Evolutionary conservation across 805 yeast genomes (phyloP).

Genomic region (Barnettozyma sp.): DNA sequence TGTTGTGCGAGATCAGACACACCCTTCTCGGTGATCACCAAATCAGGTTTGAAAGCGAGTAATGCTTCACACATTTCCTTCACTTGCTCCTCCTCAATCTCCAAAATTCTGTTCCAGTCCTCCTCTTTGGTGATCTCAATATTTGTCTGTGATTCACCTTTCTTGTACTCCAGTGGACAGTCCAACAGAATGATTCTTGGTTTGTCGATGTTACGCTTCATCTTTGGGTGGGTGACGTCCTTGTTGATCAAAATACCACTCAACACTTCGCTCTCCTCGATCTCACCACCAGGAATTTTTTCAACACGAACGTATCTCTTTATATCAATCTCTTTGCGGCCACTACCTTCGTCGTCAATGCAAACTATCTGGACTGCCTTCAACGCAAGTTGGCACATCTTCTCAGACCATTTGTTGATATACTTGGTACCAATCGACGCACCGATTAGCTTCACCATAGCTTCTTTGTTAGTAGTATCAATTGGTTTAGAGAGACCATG

Average conservation of each 20-base stretch:
- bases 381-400: conserved; percentile 85
- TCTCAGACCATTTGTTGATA: conserved; percentile 81
- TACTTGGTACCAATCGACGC: conserved; percentile 97
- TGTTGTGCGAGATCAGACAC: conserved; percentile 98
- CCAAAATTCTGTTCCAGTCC: conserved; percentile 92
- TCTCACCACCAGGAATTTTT: conserved; percentile 97
- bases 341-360: conserved; percentile 50
- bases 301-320: conserved; percentile 92
- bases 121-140: conserved; percentile 93
- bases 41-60: conserved; percentile 79
- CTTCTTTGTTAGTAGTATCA: conserved; percentile 74
- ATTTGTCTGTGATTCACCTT: conserved; percentile 98
- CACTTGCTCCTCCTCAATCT: conserved; percentile 97
- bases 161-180: conserved; percentile 96
- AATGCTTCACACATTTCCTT: conserved; percentile 79
- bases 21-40: conserved; percentile 97
- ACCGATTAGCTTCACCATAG: conserved; percentile 77
- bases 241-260: conserved; percentile 92
- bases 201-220: conserved; percentile 82
- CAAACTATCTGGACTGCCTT: conserved; percentile 82
- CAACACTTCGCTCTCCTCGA: conserved; percentile 78
- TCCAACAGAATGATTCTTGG: conserved; percentile 88
- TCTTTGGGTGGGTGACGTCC: conserved; percentile 98
- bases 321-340: conserved; percentile 77
- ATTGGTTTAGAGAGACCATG: conserved; percentile 78